Percentiles rank a stretch among this genome's conserved stretches.
Evolutionary conservation across 2,329 filamentous ascomycete species (phyloP).

Genomic region (Xylariaceae sp.): DNA sequence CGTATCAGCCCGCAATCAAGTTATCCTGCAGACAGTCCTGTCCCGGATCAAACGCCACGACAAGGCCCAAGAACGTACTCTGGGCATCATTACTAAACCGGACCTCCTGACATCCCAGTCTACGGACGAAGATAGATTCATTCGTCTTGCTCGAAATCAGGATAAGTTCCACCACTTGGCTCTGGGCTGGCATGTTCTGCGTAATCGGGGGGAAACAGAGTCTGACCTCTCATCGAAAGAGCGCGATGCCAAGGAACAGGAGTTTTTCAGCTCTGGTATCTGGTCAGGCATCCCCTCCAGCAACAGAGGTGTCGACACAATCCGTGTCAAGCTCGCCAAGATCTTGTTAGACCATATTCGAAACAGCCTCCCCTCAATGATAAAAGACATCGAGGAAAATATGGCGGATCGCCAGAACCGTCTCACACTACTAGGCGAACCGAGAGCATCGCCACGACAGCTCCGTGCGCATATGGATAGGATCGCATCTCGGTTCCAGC

Average conservation of each 20-base stretch:
- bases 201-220: constrained; percentile 41
- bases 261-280: constrained; percentile 30
- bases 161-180: constrained; percentile 30
- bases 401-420: constrained; percentile 14
- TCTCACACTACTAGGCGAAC: constrained; percentile 23
- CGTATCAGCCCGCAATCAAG: constrained; percentile 46
- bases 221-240: constrained; percentile 15
- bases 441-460: constrained; percentile 26
- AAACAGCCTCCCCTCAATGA: constrained; percentile 27
- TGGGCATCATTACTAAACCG: constrained; percentile 57
- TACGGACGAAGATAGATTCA: constrained; percentile 37
- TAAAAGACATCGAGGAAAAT: constrained; percentile 24
- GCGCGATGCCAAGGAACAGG: constrained; percentile 31
- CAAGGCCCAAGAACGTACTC: constrained; percentile 41
- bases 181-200: constrained; percentile 52
- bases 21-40: constrained; percentile 50
- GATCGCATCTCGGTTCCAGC: constrained; percentile 36
- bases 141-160: constrained; percentile 32
- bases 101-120: constrained; percentile 40
- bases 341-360: constrained; percentile 33
- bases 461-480: constrained; percentile 31
- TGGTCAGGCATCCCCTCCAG: constrained; percentile 27
- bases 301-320: constrained; percentile 33
- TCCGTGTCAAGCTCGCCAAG: constrained; percentile 35
- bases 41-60: constrained; percentile 42